Conservation (phyloP, 495 filamentous ascomycete species). For the Aspergillus sparsus region DNA sequence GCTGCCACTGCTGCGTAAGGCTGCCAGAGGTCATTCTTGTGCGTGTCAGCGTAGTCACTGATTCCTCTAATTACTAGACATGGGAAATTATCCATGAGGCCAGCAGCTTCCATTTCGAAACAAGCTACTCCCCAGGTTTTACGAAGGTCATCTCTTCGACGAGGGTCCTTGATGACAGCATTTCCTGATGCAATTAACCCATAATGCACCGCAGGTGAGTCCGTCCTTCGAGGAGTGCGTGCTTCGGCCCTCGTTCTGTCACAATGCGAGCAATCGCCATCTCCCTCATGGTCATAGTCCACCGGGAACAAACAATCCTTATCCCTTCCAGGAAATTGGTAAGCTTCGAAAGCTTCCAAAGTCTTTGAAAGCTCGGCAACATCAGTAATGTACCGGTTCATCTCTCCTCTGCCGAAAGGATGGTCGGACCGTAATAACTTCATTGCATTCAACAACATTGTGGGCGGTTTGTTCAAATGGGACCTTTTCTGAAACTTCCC, state of each 20-base stretch:
- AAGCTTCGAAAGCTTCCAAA: neutral
- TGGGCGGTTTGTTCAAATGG: constrained; percentile 17
- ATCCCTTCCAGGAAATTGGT: constrained; percentile 4
- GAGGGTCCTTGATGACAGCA: neutral
- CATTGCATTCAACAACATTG: constrained; percentile 14
- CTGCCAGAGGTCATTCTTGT: constrained; percentile 3
- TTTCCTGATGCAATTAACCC: constrained; percentile 1
- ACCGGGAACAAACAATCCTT: constrained; percentile 8
- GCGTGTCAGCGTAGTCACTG: constrained; percentile 1
- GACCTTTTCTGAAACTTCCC: constrained; percentile 14
- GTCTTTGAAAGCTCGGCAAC: constrained; percentile 7
- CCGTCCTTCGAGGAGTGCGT: constrained; percentile 3
- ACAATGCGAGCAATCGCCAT: constrained; percentile 5
- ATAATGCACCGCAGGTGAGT: constrained; percentile 4
- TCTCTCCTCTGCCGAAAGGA: constrained; percentile 16
- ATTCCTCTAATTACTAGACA: neutral
- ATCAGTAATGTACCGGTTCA: constrained; percentile 12
- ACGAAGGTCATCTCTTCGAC: neutral
- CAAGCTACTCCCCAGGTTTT: neutral
- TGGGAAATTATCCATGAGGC: constrained; percentile 1
- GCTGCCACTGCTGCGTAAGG: neutral
- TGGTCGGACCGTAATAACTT: constrained; percentile 14
- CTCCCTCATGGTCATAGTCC: constrained; percentile 6
- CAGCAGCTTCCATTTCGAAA: constrained; percentile 1
- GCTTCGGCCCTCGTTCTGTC: neutral